A percentile compares a stretch with the other conserved stretches of the same genome.
Conservation (phyloP, 1,284 basidiomycete species). For the Volvariella surrecta region DNA sequence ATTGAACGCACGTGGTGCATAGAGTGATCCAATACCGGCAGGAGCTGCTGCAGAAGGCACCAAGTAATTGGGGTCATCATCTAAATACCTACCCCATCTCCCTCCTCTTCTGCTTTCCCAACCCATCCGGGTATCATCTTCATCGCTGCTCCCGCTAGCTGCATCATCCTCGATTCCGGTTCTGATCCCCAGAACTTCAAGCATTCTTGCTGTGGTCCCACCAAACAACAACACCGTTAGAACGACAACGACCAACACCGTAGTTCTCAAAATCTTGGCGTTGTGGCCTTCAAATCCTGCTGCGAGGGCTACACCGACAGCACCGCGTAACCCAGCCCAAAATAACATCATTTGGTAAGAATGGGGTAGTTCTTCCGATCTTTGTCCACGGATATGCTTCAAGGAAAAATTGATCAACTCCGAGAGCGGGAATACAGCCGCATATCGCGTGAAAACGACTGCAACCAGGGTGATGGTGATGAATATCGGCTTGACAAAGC, state of each 20-base stretch:
- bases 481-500: slow-evolving; percentile 94
- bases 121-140: slow-evolving; percentile 29
- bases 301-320: slow-evolving; percentile 94
- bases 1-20: slow-evolving; percentile 44
- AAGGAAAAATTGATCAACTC: slow-evolving; percentile 92
- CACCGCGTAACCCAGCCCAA: slow-evolving; percentile 96
- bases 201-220: slow-evolving; percentile 94
- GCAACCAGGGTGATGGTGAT: slow-evolving; percentile 86
- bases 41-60: slow-evolving; percentile 25
- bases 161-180: slow-evolving; percentile 94
- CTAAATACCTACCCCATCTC: slow-evolving; percentile 34
- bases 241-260: slow-evolving; percentile 93
- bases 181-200: slow-evolving; percentile 93
- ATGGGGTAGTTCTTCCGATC: slow-evolving; percentile 84
- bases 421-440: slow-evolving; percentile 95
- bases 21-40: slow-evolving; percentile 44
- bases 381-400: slow-evolving; percentile 72
- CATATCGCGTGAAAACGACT: slow-evolving; percentile 92
- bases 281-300: slow-evolving; percentile 92
- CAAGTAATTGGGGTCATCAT: slow-evolving; percentile 35
- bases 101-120: slow-evolving; percentile 20
- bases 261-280: slow-evolving; percentile 85
- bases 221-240: slow-evolving; percentile 94
- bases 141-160: slow-evolving; percentile 75
- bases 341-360: slow-evolving; percentile 99